phyloP scores from a whole-genome alignment of 2,329 filamentous ascomycete genomes.

The Pseudophaeomoniella oleicola region DNA sequence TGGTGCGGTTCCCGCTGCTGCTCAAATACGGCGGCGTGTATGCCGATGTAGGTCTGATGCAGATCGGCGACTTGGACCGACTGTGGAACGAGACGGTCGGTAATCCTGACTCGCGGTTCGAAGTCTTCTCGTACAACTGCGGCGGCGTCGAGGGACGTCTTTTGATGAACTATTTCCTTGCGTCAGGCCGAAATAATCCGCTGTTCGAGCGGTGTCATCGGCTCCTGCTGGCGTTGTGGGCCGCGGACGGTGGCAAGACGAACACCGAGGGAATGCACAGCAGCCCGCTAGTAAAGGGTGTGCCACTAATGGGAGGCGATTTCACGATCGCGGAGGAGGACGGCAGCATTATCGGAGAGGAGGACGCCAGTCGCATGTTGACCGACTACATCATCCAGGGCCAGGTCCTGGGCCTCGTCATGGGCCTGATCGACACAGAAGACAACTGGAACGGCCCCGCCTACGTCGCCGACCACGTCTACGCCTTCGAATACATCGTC shows the following conservation, averaged over 20 bases:
- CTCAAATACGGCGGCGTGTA: slow-evolving; percentile 44
- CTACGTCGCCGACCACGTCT: slow-evolving; percentile 35
- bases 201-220: slow-evolving; percentile 35
- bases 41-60: slow-evolving; percentile 41
- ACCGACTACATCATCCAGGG: slow-evolving; percentile 45
- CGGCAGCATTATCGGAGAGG: slow-evolving; percentile 19
- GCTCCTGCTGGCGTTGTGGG: slow-evolving; percentile 39
- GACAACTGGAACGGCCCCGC: slow-evolving; percentile 39
- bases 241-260: slow-evolving; percentile 25
- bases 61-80: slow-evolving; percentile 41
- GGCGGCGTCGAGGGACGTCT: slow-evolving; percentile 19
- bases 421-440: slow-evolving; percentile 36
- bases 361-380: slow-evolving; percentile 28
- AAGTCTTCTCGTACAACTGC: slow-evolving; percentile 33
- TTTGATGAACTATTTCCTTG: slow-evolving; percentile 37
- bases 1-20: slow-evolving; percentile 43
- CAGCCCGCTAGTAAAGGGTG: slow-evolving; percentile 31
- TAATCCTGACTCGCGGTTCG: slow-evolving; percentile 29
- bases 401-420: slow-evolving; percentile 36
- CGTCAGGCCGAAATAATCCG: slow-evolving; percentile 24
- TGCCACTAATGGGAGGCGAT: slow-evolving; percentile 20
- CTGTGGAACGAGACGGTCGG: slow-evolving; percentile 37
- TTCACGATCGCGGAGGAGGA: slow-evolving; percentile 16
- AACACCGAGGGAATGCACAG: slow-evolving; percentile 37
- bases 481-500: slow-evolving; percentile 34